phyloP scores from a whole-genome alignment of 148 eudicot genomes.

The Linanthus parryae region DNA sequence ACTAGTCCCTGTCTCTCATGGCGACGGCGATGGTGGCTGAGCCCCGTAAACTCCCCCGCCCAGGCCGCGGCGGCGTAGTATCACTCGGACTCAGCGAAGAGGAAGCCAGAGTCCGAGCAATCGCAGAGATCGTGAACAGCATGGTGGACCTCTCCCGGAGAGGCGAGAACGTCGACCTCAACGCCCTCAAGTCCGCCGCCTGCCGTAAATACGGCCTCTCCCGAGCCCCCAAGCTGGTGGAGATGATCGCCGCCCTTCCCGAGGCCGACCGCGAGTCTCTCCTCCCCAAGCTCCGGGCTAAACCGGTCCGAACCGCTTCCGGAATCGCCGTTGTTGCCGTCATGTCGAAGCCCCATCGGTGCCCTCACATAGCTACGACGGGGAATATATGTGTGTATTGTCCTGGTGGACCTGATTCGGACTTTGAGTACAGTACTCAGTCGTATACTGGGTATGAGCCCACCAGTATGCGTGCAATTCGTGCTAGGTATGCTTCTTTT shows the following conservation, averaged over 20 bases:
- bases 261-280: constrained; percentile 67
- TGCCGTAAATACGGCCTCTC: constrained; percentile 94
- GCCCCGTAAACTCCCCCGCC: constrained; percentile 69
- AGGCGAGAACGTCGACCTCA: constrained; percentile 79
- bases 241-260: constrained; percentile 94
- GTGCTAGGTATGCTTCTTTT: constrained; percentile 52
- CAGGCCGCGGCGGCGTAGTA: constrained; percentile 89
- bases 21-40: constrained; percentile 43
- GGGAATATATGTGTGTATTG: constrained; percentile 98
- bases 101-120: constrained; percentile 86
- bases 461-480: constrained; percentile 98
- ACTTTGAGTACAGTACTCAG: constrained; percentile 98
- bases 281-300: constrained; percentile 75
- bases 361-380: constrained; percentile 95
- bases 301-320: constrained; percentile 89
- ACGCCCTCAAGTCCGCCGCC: constrained; percentile 80
- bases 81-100: constrained; percentile 51
- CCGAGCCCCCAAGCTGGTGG: constrained; percentile 85
- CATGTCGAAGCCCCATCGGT: constrained; percentile 96
- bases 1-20: constrained; percentile 19
- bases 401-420: constrained; percentile 97
- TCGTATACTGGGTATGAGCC: constrained; percentile 97
- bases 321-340: constrained; percentile 98
- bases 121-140: constrained; percentile 73
- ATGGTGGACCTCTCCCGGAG: constrained; percentile 62